Evolutionary conservation across 371 early-diverging fungal genomes (phyloP), one percentile per base, ranked within the genome.

Genomic region (Cokeromyces recurvatus): DNA sequence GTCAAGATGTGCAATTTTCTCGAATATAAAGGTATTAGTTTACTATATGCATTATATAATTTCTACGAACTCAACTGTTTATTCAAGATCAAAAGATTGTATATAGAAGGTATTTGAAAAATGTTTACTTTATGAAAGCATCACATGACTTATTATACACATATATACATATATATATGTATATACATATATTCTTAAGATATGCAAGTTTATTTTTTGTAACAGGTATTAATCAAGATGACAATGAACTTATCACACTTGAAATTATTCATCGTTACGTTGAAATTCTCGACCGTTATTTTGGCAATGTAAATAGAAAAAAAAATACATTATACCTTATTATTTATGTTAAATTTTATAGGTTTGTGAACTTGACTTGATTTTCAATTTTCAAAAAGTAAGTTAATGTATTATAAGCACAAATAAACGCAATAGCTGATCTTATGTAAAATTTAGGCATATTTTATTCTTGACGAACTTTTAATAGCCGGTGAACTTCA

Each of bases 211-310:
- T 97, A 36, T 97, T 87, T 72, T 97, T 97, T 66, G 85, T 98
- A 5, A 90, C 91, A n/a, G 96, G 95, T 12, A 90, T 92, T 41
- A 91, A 86, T 36, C 64, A 82, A 29, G 82, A 87, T 48, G 96
- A 94, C 58, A 98, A 98, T 62, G 98, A 98, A 59, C 82, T 98
- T 14, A 64, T 96, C 25, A 83, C 84, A 5, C 78, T 98, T 21
- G 98, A 98, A 57, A 82, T 96, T 45, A 92, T 98, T 43, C 98
- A 98, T 50, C 89, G 98, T 34, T 98, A 92, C 65, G 98, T 98
- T 32, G 97, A 98, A 63, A 85, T 95, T 10, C 67, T 98, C 41
- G 98, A 98, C 71, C 87, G 92, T 51, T 95, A 93, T 70, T 98
- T 98, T 74, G 87, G 94, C 59, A 98, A 96, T 63, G 97, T 92